phyloP scores from a whole-genome alignment of 805 yeast species.

The Cyberlindnera euphorbiiphila region DNA sequence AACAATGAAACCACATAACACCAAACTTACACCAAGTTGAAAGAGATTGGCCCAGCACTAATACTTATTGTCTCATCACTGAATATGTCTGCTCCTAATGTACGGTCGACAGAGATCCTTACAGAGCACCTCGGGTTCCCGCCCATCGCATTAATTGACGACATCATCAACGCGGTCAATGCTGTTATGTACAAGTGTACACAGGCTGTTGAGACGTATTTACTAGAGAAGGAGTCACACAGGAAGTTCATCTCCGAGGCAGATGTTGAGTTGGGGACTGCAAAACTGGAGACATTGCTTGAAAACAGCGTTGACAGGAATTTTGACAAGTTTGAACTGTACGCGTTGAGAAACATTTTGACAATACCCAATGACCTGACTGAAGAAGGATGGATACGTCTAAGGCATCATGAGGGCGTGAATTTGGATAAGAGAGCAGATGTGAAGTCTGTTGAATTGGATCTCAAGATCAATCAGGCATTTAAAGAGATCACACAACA shows the following conservation, averaged over 20 bases:
- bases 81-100: slow-evolving; percentile 19
- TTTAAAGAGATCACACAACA: slow-evolving; percentile 41
- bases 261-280: slow-evolving; percentile 76
- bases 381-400: slow-evolving; percentile 59
- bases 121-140: slow-evolving; percentile 87
- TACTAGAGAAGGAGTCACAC: slow-evolving; percentile 33
- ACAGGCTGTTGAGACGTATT: slow-evolving; percentile 66
- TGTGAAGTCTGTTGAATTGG: slow-evolving; percentile 25
- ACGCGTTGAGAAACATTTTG: slow-evolving; percentile 72
- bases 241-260: slow-evolving; percentile 22
- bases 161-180: slow-evolving; percentile 83
- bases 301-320: slow-evolving; percentile 75
- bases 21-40: neutral
- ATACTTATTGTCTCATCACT: too few relatives aligned
- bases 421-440: slow-evolving; percentile 22
- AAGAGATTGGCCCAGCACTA: too few relatives aligned
- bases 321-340: slow-evolving; percentile 83
- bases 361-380: slow-evolving; percentile 50
- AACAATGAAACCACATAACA: neutral
- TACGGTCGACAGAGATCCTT: slow-evolving; percentile 44
- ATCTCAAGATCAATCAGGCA: slow-evolving; percentile 31
- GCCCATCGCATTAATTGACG: slow-evolving; percentile 79
- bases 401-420: slow-evolving; percentile 66
- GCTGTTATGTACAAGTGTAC: slow-evolving; percentile 80
- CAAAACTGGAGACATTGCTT: slow-evolving; percentile 69